A percentile compares a stretch with the other conserved stretches of the same genome.
These are phyloP conservation scores for Teratosphaeria gauchensis DNA, from an alignment of 2,329 filamentous ascomycete genomes.

Conservation along the genomic window DNA sequence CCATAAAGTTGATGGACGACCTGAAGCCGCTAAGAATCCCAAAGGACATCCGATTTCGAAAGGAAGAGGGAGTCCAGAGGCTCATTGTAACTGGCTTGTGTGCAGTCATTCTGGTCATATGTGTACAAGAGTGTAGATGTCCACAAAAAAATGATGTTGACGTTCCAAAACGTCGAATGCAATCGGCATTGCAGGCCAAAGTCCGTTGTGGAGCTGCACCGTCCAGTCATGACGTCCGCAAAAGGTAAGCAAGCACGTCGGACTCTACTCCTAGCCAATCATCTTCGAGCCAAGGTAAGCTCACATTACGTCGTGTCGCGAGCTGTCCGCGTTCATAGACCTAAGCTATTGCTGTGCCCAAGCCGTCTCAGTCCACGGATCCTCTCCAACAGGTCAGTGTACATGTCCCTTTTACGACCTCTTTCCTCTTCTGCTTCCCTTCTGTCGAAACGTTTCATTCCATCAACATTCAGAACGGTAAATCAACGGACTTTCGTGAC, in stretches of 20 bases:
- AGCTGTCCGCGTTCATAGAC: not conserved
- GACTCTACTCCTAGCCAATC: not conserved
- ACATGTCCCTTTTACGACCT: slow-evolving; percentile 5
- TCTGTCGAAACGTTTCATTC: not conserved
- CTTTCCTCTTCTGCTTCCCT: slow-evolving; percentile 2
- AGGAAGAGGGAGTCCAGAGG: too few species aligned
- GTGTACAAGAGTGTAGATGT: too few species aligned
- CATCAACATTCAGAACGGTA: not conserved
- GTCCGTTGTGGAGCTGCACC: not conserved
- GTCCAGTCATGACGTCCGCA: not conserved
- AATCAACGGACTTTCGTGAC: slow-evolving; percentile 4
- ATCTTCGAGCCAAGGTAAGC: not conserved
- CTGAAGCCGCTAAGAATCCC: too few species aligned
- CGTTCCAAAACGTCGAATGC: not conserved
- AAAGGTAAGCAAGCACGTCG: not conserved
- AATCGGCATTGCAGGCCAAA: not conserved
- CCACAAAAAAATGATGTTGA: not conserved
- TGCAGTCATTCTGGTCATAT: too few species aligned
- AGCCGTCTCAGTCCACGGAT: not conserved
- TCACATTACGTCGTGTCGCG: not conserved
- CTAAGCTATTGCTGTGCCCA: not conserved
- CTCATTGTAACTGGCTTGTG: too few species aligned
- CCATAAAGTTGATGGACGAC: too few species aligned
- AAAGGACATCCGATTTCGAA: too few species aligned
- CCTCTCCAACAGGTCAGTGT: not conserved